These are phyloP conservation scores for Neoscytalidium dimidiatum DNA, from an alignment of 2,329 filamentous ascomycete genomes.

Conservation along the genomic window DNA sequence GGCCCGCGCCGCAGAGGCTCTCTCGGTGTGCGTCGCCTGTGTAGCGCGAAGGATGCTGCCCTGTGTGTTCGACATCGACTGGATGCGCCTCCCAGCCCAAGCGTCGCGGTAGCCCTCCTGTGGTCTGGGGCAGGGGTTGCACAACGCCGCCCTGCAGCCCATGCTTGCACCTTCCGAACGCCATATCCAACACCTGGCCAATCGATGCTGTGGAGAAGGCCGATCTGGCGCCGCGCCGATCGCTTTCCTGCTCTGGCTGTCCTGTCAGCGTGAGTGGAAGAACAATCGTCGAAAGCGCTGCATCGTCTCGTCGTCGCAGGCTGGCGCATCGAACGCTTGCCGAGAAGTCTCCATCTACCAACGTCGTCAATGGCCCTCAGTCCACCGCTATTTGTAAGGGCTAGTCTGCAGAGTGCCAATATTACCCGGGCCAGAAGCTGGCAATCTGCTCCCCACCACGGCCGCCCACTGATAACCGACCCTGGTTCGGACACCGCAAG, in stretches of 20 bases:
- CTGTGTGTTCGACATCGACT: neutral
- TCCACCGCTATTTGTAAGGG: too few species aligned
- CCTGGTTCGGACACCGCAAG: too few species aligned
- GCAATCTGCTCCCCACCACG: too few species aligned
- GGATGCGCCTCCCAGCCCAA: too few species aligned
- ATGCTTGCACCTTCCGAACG: neutral
- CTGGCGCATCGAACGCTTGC: neutral
- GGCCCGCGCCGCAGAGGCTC: constrained; percentile 4
- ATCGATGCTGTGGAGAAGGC: neutral
- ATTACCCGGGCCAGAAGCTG: too few species aligned
- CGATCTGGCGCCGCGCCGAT: neutral
- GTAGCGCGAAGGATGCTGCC: neutral
- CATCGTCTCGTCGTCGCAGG: neutral
- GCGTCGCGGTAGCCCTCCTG: too few species aligned
- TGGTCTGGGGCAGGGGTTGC: neutral
- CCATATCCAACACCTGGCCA: neutral
- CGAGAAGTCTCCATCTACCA: too few species aligned
- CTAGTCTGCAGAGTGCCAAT: too few species aligned
- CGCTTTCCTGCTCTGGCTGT: neutral
- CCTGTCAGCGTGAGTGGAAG: neutral
- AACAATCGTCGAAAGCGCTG: neutral
- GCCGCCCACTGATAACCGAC: too few species aligned
- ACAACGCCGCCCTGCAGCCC: constrained; percentile 8
- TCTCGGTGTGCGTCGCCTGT: neutral
- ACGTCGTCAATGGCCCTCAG: neutral